phyloP scores from a whole-genome alignment of 495 filamentous ascomycete genomes.

The Pyrenula massariospora region DNA sequence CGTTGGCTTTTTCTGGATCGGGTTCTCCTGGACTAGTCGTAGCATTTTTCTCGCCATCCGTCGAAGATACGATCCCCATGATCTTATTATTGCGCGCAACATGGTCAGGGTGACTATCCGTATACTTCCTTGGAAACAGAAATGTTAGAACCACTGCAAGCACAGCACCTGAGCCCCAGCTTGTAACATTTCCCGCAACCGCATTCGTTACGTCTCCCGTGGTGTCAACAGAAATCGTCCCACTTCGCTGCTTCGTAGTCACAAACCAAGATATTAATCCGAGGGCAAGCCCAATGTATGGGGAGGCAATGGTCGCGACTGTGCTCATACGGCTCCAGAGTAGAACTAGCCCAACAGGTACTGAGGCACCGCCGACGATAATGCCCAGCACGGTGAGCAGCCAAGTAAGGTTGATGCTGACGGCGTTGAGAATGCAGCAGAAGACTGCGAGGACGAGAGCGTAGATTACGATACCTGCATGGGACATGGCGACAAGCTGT shows the following conservation, averaged over 20 bases:
- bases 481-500: slow-evolving; percentile 33
- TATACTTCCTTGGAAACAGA: slow-evolving; percentile 19
- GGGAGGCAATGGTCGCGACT: slow-evolving; percentile 16
- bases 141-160: slow-evolving; percentile 20
- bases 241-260: slow-evolving; percentile 18
- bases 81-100: slow-evolving; percentile 18
- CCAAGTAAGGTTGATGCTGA: slow-evolving; percentile 32
- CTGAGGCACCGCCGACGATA: slow-evolving; percentile 29
- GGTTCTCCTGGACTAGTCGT: slow-evolving; percentile 1
- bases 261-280: slow-evolving; percentile 25
- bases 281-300: slow-evolving; percentile 19
- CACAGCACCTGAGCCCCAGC: slow-evolving; percentile 20
- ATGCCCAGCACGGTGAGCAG: slow-evolving; percentile 31
- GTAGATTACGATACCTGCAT: slow-evolving; percentile 33
- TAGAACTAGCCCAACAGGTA: slow-evolving; percentile 25
- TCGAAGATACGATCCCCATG: slow-evolving; percentile 10
- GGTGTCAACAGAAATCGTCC: slow-evolving; percentile 17
- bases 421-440: slow-evolving; percentile 29
- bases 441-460: slow-evolving; percentile 33
- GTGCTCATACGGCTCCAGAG: slow-evolving; percentile 27
- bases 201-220: slow-evolving; percentile 26
- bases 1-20: not conserved
- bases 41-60: not conserved
- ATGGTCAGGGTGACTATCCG: slow-evolving; percentile 9
- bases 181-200: slow-evolving; percentile 25